Base-by-base conservation (phyloP, 352 stramenopile genomes). In the Pythium dissimile region DNA sequence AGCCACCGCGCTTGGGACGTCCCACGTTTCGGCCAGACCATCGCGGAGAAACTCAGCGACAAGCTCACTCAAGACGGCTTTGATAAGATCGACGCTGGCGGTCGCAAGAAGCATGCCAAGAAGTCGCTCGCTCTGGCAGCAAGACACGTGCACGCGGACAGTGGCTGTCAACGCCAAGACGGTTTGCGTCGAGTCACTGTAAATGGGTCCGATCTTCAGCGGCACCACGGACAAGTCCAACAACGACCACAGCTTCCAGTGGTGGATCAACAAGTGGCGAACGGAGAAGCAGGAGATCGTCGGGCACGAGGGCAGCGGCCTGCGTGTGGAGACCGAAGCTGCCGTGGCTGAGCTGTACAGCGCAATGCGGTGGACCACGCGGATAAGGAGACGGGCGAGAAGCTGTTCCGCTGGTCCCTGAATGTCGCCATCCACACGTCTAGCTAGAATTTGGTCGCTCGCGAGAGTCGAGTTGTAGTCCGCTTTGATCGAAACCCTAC, bases 131-230 rank as follows among this genome's bases (percentile, higher is more conserved):
- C 69, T 80, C 4, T 82, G 70, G 70, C 70, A 79, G 34, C 73
- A 80, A 37, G 73, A 62, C 47, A 80, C 66, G 1, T 80, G 73
- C 35, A 62, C 79, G 3, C 59, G 57, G 35, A 79, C 72, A 12
- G 69, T 56, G 9, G 72, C 74, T 49, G 38, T 68, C 23, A 49
- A 78, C 42, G 69, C 78, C 39, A 52, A 47, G 3, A 72, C 62
- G 1, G 62, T 80, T n/a, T 65, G 51, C 2, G 72, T 59, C 15
- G 66, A 75, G 39, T 77, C 66, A 26, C 16, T 77, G 18, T 80
- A 77, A 64, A 78, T 77, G 69, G 63, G 67, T 39, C 69, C 69
- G 27, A 79, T 79, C 65, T 84, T 84, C 69, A 77, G 66, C 23
- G 67, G 72, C 23, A 49, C 67, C 35, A 72, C 69, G 3, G 58